Evolutionary conservation across 805 yeast genomes (phyloP).

Genomic region (Isabelozyma heimii): DNA sequence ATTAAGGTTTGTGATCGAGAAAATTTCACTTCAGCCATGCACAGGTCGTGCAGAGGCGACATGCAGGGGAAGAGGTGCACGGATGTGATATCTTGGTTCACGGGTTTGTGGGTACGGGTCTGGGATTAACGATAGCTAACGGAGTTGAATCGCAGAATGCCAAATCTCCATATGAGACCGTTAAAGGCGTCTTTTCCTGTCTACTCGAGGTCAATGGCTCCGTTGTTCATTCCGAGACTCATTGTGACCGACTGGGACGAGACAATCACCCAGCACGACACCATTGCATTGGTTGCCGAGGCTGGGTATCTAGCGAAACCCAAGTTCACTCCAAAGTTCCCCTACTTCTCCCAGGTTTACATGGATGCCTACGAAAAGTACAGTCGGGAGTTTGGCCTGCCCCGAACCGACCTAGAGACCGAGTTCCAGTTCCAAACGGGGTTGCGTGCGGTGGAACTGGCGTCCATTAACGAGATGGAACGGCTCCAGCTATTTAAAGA

Average conservation of each 20-base stretch:
- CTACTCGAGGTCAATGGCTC: neutral
- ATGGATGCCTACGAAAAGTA: slow-evolving; percentile 32
- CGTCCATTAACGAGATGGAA: slow-evolving; percentile 46
- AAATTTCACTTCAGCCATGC: too few species aligned
- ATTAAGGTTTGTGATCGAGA: too few species aligned
- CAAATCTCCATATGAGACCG: too few species aligned
- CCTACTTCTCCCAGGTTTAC: slow-evolving; percentile 45
- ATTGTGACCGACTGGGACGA: slow-evolving; percentile 67
- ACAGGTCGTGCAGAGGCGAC: too few species aligned
- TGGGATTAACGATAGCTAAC: too few species aligned
- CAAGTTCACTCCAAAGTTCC: slow-evolving; percentile 35
- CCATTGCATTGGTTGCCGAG: slow-evolving; percentile 49
- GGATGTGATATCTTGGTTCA: too few species aligned
- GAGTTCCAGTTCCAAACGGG: slow-evolving; percentile 48
- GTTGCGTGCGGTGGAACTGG: slow-evolving; percentile 43
- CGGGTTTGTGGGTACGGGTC: too few species aligned
- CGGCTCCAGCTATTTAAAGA: slow-evolving; percentile 40
- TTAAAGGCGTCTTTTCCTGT: too few species aligned
- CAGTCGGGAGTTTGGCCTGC: slow-evolving; percentile 19
- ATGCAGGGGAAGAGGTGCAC: too few species aligned
- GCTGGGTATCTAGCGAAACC: slow-evolving; percentile 43
- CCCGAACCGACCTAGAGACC: slow-evolving; percentile 28
- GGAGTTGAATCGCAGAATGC: too few species aligned
- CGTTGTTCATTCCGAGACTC: slow-evolving; percentile 1
- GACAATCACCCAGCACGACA: slow-evolving; percentile 55